Conservation (phyloP, 2,329 filamentous ascomycete species). For the Ceratocystiopsis sp. region DNA sequence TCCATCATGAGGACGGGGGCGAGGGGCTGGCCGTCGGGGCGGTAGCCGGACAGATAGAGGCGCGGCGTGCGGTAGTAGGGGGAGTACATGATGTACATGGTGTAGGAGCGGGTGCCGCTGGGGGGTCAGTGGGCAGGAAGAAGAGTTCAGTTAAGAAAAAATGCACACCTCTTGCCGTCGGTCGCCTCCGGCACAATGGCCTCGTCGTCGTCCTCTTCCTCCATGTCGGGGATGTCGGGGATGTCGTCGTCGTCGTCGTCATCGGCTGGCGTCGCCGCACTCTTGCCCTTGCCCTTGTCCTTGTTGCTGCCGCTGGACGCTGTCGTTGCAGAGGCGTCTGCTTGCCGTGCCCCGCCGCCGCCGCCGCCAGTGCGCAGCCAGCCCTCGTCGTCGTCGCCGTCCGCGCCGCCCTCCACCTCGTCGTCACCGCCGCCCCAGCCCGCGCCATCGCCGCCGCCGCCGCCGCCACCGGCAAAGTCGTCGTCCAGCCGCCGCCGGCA, state of each 20-base stretch:
- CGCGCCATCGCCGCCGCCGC: conserved; percentile 50
- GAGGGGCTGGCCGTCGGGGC: conserved; percentile 46
- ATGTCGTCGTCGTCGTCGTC: conserved; percentile 58
- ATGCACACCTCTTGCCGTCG: conserved; percentile 25
- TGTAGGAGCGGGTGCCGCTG: conserved; percentile 82
- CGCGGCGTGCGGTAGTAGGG: conserved; percentile 93
- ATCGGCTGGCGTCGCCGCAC: conserved; percentile 63
- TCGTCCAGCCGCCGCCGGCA: conserved; percentile 85
- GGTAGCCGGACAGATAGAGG: conserved; percentile 85
- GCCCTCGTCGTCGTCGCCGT: conserved; percentile 53
- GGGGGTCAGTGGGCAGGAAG: not conserved
- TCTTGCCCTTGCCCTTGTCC: not conserved
- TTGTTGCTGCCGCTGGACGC: not conserved
- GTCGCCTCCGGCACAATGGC: conserved; percentile 75
- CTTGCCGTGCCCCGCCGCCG: conserved; percentile 9
- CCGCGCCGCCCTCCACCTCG: conserved; percentile 48
- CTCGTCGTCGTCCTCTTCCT: conserved; percentile 92
- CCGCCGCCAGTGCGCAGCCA: conserved; percentile 75
- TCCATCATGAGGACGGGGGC: conserved; percentile 21
- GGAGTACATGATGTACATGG: conserved; percentile 94
- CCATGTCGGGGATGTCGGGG: conserved; percentile 93
- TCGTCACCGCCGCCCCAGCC: conserved; percentile 10
- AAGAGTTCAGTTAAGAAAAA: too few relatives aligned
- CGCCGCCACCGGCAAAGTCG: conserved; percentile 77
- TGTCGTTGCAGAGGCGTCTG: not conserved